Conservation (phyloP, 331 rosid species). For the Spiraea crenata region DNA sequence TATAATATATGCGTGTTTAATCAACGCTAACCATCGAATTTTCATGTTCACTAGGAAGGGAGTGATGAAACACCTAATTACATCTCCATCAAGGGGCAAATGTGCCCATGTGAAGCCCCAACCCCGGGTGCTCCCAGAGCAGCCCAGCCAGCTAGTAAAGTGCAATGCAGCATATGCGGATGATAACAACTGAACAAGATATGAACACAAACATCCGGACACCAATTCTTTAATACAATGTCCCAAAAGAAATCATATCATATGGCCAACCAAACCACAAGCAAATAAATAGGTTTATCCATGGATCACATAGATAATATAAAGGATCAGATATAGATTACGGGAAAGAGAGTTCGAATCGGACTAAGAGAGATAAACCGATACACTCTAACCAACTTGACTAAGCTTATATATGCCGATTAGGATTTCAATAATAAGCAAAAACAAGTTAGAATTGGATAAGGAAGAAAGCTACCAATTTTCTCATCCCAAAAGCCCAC, state of each 20-base stretch:
- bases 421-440: constrained; percentile 6
- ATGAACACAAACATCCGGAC: constrained; percentile 1
- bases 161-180: constrained; percentile 13
- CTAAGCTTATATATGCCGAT: background rate
- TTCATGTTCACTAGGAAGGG: too few relatives aligned
- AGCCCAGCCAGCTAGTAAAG: constrained; percentile 48
- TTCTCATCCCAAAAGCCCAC: constrained; percentile 11
- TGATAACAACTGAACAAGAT: background rate
- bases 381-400: too few relatives aligned
- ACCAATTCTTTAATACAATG: background rate
- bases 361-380: too few relatives aligned
- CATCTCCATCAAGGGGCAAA: constrained; percentile 35
- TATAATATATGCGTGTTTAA: background rate
- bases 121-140: constrained; percentile 54
- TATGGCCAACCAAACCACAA: constrained; percentile 30
- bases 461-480: background rate
- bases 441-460: constrained; percentile 38
- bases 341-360: too few relatives aligned
- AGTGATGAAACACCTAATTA: background rate
- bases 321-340: background rate
- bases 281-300: constrained; percentile 25
- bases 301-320: constrained; percentile 6
- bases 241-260: constrained; percentile 12
- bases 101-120: constrained; percentile 61
- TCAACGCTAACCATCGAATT: background rate